Conservation (phyloP, 2,329 filamentous ascomycete genomes). For the Pseudophaeomoniella oleicola region DNA sequence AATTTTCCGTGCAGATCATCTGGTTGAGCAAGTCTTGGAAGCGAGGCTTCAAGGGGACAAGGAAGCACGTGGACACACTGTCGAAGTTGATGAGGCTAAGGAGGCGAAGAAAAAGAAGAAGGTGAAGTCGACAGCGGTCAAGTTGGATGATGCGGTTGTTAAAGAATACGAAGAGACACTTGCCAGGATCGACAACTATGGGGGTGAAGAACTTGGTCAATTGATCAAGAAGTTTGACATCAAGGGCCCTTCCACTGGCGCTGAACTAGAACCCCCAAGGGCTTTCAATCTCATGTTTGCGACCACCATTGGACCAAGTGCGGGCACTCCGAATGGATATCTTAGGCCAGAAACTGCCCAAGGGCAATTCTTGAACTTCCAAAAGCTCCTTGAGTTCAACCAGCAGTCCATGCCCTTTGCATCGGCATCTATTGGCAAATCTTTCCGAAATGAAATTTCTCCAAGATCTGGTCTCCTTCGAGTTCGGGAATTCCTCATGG, state of each 20-base stretch:
- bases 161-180: slow-evolving; percentile 84
- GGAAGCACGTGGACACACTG: slow-evolving; percentile 72
- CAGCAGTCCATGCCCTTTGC: slow-evolving; percentile 92
- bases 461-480: slow-evolving; percentile 80
- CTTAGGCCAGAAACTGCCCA: slow-evolving; percentile 91
- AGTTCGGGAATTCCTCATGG: slow-evolving; percentile 96
- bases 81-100: slow-evolving; percentile 52
- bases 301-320: slow-evolving; percentile 84
- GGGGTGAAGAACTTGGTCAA: slow-evolving; percentile 68
- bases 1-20: slow-evolving; percentile 88
- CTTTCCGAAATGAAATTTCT: slow-evolving; percentile 96
- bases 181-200: slow-evolving; percentile 91
- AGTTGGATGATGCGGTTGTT: slow-evolving; percentile 73
- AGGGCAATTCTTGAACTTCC: slow-evolving; percentile 95
- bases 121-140: slow-evolving; percentile 61
- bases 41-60: slow-evolving; percentile 76
- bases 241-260: slow-evolving; percentile 69
- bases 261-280: slow-evolving; percentile 64
- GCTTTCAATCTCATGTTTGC: slow-evolving; percentile 99
- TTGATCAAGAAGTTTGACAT: slow-evolving; percentile 88
- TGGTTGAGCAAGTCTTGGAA: slow-evolving; percentile 90
- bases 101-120: slow-evolving; percentile 86
- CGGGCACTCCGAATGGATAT: slow-evolving; percentile 63
- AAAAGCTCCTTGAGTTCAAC: slow-evolving; percentile 93
- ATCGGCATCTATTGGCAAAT: slow-evolving; percentile 93